These are phyloP conservation scores for Boletus vermiculosoides DNA, from an alignment of 768 basidiomycete genomes.

Conservation along the genomic window DNA sequence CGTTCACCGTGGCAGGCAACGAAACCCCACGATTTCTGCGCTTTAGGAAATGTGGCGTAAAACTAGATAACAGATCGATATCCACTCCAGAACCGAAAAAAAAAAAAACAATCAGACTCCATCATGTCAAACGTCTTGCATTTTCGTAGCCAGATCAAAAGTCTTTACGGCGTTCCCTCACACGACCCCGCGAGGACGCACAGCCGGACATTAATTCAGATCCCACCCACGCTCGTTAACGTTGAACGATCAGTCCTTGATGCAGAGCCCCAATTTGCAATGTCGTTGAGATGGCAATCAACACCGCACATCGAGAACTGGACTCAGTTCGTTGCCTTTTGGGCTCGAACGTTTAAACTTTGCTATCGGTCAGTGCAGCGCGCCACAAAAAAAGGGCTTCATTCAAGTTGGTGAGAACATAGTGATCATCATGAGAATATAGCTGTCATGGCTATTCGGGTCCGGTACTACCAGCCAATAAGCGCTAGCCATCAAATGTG, in stretches of 20 bases:
- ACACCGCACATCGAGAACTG: neutral
- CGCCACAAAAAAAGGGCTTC: too few relatives aligned
- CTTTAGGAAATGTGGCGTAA: constrained; percentile 28
- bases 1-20: neutral
- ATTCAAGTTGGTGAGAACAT: neutral
- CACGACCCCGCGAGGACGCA: neutral
- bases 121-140: neutral
- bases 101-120: neutral
- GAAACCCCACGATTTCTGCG: constrained; percentile 4
- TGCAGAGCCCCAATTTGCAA: neutral
- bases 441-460: neutral
- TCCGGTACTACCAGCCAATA: neutral
- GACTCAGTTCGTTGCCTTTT: too few relatives aligned
- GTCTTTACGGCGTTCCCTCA: neutral
- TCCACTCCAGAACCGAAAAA: neutral
- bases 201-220: neutral
- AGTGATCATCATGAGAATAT: neutral
- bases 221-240: neutral
- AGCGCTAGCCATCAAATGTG: constrained; percentile 2
- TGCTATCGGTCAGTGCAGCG: too few relatives aligned
- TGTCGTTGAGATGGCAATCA: neutral
- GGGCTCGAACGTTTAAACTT: neutral
- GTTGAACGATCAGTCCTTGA: neutral
- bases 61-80: neutral
- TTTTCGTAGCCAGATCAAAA: neutral